Conservation (phyloP, 139 green algal genomes). For the Axilococcus clingmanii region DNA sequence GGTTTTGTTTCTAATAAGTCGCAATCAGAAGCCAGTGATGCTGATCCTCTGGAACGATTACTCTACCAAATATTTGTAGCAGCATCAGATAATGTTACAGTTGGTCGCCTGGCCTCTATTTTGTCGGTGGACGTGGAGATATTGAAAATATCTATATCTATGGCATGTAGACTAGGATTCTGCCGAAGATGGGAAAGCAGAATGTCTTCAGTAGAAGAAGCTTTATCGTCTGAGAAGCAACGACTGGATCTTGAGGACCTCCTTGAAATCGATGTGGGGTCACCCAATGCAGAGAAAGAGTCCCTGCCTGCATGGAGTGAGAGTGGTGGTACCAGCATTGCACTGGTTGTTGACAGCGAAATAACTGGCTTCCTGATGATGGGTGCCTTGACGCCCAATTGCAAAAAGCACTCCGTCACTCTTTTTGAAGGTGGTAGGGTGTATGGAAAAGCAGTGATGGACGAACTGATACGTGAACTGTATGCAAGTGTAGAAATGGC, state of each 20-base stretch:
- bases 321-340: slow-evolving; percentile 32
- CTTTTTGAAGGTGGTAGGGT: slow-evolving; percentile 81
- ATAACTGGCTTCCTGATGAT: slow-evolving; percentile 86
- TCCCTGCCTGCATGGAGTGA: not conserved
- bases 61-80: slow-evolving; percentile 88
- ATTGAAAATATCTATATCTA: slow-evolving; percentile 32
- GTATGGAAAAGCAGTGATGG: slow-evolving; percentile 54
- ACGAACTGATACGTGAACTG: slow-evolving; percentile 54
- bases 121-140: slow-evolving; percentile 26
- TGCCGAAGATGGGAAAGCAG: slow-evolving; percentile 16
- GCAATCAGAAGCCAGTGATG: slow-evolving; percentile 23
- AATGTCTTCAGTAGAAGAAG: not conserved
- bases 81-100: slow-evolving; percentile 63
- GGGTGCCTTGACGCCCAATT: slow-evolving; percentile 53
- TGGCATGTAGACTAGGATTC: slow-evolving; percentile 81
- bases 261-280: not conserved
- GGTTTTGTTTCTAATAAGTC: slow-evolving; percentile 90
- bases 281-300: not conserved
- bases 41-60: slow-evolving; percentile 75
- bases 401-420: slow-evolving; percentile 38
- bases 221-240: not conserved
- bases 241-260: not conserved
- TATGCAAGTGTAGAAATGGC: slow-evolving; percentile 29
- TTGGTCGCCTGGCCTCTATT: slow-evolving; percentile 49
- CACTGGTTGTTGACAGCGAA: slow-evolving; percentile 83